Evolutionary conservation across 176 grass and related monocot species (phyloP).

Genomic region (Alloteropsis semialata): DNA sequence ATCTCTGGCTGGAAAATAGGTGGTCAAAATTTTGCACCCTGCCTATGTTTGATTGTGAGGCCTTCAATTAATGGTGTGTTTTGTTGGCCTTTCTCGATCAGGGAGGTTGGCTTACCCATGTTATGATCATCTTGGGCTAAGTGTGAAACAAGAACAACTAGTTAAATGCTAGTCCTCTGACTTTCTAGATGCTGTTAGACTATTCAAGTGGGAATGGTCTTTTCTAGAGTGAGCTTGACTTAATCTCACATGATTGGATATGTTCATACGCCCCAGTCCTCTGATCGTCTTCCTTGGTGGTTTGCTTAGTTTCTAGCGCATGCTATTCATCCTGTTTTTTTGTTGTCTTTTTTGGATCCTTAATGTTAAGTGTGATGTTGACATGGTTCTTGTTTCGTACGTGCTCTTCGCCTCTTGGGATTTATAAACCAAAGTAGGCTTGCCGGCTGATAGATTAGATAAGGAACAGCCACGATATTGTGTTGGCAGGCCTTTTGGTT

Average conservation of each 20-base stretch:
- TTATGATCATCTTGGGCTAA: conserved; percentile 28
- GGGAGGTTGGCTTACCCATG: conserved; percentile 28
- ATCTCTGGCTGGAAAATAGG: not conserved
- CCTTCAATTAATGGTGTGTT: not conserved
- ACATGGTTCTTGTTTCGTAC: not conserved
- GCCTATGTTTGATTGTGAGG: not conserved
- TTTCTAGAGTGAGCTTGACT: conserved; percentile 23
- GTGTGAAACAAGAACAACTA: conserved; percentile 21
- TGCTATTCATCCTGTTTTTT: conserved; percentile 1
- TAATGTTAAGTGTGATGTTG: not conserved
- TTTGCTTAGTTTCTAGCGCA: conserved; percentile 17
- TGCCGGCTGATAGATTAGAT: not conserved
- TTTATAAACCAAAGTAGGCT: not conserved
- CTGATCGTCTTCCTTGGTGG: not conserved
- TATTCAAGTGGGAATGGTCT: conserved; percentile 32
- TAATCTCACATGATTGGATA: conserved; percentile 17
- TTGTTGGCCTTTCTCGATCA: conserved; percentile 36
- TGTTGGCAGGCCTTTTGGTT: not conserved
- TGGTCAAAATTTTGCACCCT: not conserved
- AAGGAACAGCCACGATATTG: not conserved
- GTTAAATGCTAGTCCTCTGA: conserved; percentile 11
- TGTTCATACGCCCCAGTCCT: not conserved
- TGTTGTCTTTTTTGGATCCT: no score
- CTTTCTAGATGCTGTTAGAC: not conserved
- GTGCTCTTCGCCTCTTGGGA: no score